Percentiles rank a stretch among this genome's conserved stretches.
These are phyloP conservation scores for Vachellia collinsii DNA, from an alignment of 306 rosid genomes.

Conservation along the genomic window DNA sequence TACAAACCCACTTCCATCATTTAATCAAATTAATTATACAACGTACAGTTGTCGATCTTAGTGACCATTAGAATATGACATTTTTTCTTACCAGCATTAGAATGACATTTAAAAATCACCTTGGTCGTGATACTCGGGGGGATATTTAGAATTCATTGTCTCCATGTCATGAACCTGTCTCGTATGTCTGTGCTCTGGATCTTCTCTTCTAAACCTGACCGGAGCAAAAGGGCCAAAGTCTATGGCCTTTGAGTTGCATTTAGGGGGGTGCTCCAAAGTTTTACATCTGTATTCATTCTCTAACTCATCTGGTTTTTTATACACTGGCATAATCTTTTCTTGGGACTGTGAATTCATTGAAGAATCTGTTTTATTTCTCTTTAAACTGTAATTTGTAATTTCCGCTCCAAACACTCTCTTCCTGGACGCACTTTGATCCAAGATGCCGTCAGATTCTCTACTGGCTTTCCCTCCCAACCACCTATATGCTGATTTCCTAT, in stretches of 20 bases:
- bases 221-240: constrained; percentile 73
- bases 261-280: constrained; percentile 32
- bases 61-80: not conserved
- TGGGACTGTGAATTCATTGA: constrained; percentile 16
- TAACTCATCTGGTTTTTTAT: not conserved
- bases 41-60: not conserved
- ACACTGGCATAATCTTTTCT: constrained; percentile 20
- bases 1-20: not conserved
- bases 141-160: constrained; percentile 43
- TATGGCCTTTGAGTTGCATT: constrained; percentile 45
- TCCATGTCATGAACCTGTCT: constrained; percentile 42
- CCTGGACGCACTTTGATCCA: constrained; percentile 27
- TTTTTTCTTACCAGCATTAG: not conserved
- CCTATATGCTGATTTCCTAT: constrained; percentile 64
- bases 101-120: constrained; percentile 41
- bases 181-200: constrained; percentile 30
- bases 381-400: constrained; percentile 48
- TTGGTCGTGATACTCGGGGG: constrained; percentile 52
- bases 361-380: constrained; percentile 42
- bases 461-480: constrained; percentile 54
- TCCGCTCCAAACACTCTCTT: constrained; percentile 62
- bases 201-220: constrained; percentile 26
- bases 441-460: constrained; percentile 30
- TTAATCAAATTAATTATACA: not conserved
- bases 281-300: constrained; percentile 35